Conservation (phyloP, 805 yeast genomes). For the Zygosaccharomyces lentus region DNA sequence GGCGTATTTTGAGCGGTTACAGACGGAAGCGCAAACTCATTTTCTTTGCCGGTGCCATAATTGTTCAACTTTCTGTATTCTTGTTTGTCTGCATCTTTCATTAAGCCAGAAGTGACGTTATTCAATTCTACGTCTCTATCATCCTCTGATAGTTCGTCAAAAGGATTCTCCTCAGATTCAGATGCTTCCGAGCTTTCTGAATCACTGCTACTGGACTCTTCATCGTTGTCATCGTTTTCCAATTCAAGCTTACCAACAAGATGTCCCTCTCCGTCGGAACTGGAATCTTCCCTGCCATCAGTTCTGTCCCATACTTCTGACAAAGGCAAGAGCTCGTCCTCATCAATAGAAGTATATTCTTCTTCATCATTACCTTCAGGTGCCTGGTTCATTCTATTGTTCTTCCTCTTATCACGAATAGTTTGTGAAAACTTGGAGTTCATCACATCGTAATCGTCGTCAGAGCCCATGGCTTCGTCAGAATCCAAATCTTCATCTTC, state of each 20-base stretch:
- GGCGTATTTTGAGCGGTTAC: constrained; percentile 20
- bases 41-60: constrained; percentile 55
- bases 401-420: constrained; percentile 51
- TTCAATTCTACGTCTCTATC: constrained; percentile 48
- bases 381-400: constrained; percentile 33
- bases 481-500: constrained; percentile 72
- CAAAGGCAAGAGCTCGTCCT: constrained; percentile 64
- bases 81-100: constrained; percentile 32
- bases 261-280: constrained; percentile 24
- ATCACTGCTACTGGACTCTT: constrained; percentile 13
- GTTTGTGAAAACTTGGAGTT: constrained; percentile 67
- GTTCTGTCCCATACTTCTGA: constrained; percentile 83
- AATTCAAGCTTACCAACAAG: constrained; percentile 15
- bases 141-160: constrained; percentile 40
- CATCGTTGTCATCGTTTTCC: constrained; percentile 18
- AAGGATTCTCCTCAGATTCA: constrained; percentile 31
- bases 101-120: constrained; percentile 42
- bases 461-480: constrained; percentile 86
- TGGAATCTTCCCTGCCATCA: constrained; percentile 36
- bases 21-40: constrained; percentile 65
- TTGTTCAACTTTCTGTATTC: constrained; percentile 47
- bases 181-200: constrained; percentile 24
- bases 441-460: constrained; percentile 61
- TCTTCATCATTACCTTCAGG: constrained; percentile 43
- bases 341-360: constrained; percentile 76